Evolutionary conservation across 2,329 filamentous ascomycete species (phyloP), one percentile per base, ranked within the genome.

Genomic region (Hypoxylon sp.): DNA sequence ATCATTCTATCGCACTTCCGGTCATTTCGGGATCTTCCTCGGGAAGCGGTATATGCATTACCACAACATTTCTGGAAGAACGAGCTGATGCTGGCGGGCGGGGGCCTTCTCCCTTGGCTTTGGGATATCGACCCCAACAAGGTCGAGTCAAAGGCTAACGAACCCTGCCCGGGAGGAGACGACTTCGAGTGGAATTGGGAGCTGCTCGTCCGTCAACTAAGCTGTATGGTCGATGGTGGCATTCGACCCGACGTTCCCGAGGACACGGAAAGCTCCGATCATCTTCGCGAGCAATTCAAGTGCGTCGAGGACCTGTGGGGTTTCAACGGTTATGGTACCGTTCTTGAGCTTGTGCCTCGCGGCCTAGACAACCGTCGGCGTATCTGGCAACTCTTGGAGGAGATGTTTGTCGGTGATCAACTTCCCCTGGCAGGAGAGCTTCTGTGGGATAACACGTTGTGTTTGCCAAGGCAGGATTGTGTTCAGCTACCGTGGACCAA

Each of bases 351-450:
- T 13, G 52, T 56, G 3, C 57, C 57, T 37, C 10, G 9, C 5
- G 57, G 52, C 27, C 21, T 60, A 10, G 48, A 60, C 11, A 60
- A 56, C 37, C 35, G 57, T 15, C 52, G 57, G 7, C 52, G 57
- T 1, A 60, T 60, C 2, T 60, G 57, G 57, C 52, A 60, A 17
- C 57, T 56, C 13, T 13, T 60, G 23, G 57, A 60, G 21, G 58
- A 61, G 46, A 48, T 57, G 31, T 53, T 54, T 15, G 48, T 61
- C 9, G 58, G 58, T 2, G 58, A 61, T n/a, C 37, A 37, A n/a
- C 48, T 61, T 38, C 52, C 52, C 13, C 7, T 48, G 11, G 48
- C 18, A 4, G 56, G 47, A 33, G 2, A 42, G 2, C 46, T 13
- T 11, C 8, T 10, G 8, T 15, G 20, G 20, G 4, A 3, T 21